Conservation (phyloP, 768 basidiomycete genomes). For the Mycena chlorophos region DNA sequence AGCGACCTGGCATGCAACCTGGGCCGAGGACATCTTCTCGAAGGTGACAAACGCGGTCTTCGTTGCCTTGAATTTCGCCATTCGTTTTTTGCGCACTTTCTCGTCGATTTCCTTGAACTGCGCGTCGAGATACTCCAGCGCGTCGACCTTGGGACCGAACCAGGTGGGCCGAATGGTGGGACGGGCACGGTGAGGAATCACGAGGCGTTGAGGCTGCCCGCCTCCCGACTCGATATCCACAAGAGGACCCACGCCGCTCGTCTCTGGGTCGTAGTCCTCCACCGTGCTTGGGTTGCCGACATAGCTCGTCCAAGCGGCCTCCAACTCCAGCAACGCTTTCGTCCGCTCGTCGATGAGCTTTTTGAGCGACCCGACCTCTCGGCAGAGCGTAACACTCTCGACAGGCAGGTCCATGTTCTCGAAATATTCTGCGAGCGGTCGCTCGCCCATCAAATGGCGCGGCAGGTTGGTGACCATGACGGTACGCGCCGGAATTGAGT, state of each 20-base stretch:
- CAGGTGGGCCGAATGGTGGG: slow-evolving; percentile 76
- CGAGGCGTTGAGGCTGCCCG: slow-evolving; percentile 55
- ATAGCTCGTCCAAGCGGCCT: slow-evolving; percentile 84
- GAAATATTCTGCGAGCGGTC: slow-evolving; percentile 88
- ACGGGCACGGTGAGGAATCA: slow-evolving; percentile 71
- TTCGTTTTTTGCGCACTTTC: slow-evolving; percentile 71
- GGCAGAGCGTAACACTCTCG: slow-evolving; percentile 87
- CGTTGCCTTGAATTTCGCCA: slow-evolving; percentile 72
- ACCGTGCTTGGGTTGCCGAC: slow-evolving; percentile 92
- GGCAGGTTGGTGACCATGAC: slow-evolving; percentile 87
- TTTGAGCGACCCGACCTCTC: slow-evolving; percentile 77
- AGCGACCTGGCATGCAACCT: slow-evolving; percentile 86
- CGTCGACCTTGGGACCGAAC: slow-evolving; percentile 81
- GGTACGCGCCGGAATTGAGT: slow-evolving; percentile 91
- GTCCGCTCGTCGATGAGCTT: slow-evolving; percentile 52
- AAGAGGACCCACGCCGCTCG: slow-evolving; percentile 27
- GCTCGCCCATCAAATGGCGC: slow-evolving; percentile 79
- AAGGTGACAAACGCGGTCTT: slow-evolving; percentile 94
- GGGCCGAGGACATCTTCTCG: slow-evolving; percentile 84
- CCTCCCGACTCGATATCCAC: slow-evolving; percentile 53
- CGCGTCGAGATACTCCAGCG: slow-evolving; percentile 82
- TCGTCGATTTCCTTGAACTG: slow-evolving; percentile 83
- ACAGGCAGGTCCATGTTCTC: slow-evolving; percentile 85
- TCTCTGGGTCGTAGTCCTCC: slow-evolving; percentile 47
- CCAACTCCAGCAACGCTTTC: slow-evolving; percentile 73